A percentile compares a stretch with the other conserved stretches of the same genome.
phyloP scores from a whole-genome alignment of 192 early-diverging fungal species.

The Coemansia sp. region DNA sequence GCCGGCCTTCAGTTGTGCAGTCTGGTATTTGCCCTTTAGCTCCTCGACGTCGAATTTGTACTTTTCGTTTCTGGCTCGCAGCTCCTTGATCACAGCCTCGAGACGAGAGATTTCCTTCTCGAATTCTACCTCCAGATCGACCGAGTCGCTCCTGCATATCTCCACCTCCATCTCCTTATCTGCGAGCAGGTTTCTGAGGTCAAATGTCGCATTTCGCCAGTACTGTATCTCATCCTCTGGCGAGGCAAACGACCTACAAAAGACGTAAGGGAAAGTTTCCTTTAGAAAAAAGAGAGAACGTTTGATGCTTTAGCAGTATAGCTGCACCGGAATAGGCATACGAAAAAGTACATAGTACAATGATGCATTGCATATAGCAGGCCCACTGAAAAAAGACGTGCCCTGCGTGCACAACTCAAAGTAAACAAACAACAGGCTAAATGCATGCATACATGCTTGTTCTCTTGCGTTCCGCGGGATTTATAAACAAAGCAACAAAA shows the following conservation, averaged over 20 bases:
- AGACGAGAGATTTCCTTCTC: constrained; percentile 70
- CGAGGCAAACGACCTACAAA: constrained; percentile 45
- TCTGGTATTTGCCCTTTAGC: constrained; percentile 74
- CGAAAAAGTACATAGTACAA: not conserved
- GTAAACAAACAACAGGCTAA: not conserved
- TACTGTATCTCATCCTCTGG: constrained; percentile 68
- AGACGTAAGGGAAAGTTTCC: too few relatives aligned
- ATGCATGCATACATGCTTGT: not conserved
- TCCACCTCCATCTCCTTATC: constrained; percentile 63
- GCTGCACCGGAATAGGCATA: not conserved
- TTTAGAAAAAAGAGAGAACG: not conserved
- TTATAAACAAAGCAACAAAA: not conserved
- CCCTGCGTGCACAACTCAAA: not conserved
- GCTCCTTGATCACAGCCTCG: constrained; percentile 64
- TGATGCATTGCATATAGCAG: not conserved
- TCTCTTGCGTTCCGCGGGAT: not conserved
- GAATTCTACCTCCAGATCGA: constrained; percentile 70
- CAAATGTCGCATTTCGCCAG: constrained; percentile 58
- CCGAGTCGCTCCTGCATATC: constrained; percentile 65
- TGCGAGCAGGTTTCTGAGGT: constrained; percentile 56
- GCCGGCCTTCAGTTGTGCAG: constrained; percentile 66
- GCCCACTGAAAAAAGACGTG: not conserved
- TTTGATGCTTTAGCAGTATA: too few relatives aligned
- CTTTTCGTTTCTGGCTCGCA: constrained; percentile 64
- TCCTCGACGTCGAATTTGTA: constrained; percentile 67